These are phyloP conservation scores for Stephania cephalantha DNA, from an alignment of 164 flowering plant genomes.

Conservation along the genomic window DNA sequence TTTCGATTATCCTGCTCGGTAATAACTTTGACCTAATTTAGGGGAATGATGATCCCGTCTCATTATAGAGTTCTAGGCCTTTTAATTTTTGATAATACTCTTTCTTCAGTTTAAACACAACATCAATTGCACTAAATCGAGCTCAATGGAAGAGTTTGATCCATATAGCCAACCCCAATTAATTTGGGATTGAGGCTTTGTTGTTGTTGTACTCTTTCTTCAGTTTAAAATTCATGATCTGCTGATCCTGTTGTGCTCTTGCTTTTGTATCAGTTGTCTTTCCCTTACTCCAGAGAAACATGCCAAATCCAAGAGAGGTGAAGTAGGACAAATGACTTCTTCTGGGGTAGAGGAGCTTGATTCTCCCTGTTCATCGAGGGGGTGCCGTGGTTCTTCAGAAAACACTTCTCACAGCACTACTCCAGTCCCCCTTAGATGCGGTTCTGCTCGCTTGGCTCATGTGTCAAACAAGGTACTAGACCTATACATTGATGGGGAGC, in stretches of 20 bases:
- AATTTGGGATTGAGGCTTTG: too few species aligned
- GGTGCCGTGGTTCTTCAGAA: slow-evolving; percentile 37
- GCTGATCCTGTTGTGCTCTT: slow-evolving; percentile 10
- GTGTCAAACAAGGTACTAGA: slow-evolving; percentile 61
- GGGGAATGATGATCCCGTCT: not conserved
- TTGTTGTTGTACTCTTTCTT: not conserved
- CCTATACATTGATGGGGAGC: slow-evolving; percentile 93
- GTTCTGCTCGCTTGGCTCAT: slow-evolving; percentile 28
- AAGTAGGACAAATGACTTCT: slow-evolving; percentile 15
- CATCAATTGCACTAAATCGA: too few species aligned
- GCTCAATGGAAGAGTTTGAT: too few species aligned
- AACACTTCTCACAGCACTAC: slow-evolving; percentile 44
- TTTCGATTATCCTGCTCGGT: slow-evolving; percentile 42
- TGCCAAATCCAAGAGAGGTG: slow-evolving; percentile 21
- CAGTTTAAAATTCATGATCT: not conserved
- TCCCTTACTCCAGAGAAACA: slow-evolving; percentile 51
- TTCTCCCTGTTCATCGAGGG: slow-evolving; percentile 31
- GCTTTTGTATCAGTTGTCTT: slow-evolving; percentile 27
- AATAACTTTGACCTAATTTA: slow-evolving; percentile 13
- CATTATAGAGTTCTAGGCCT: not conserved
- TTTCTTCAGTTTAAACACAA: too few species aligned
- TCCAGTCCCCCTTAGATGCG: slow-evolving; percentile 22
- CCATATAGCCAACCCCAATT: too few species aligned
- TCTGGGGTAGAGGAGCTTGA: slow-evolving; percentile 26
- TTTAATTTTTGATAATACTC: not conserved